Percentiles rank a stretch among this genome's conserved stretches.
These are phyloP conservation scores for Phylloporus sp. DNA, from an alignment of 768 basidiomycete species.

Conservation along the genomic window DNA sequence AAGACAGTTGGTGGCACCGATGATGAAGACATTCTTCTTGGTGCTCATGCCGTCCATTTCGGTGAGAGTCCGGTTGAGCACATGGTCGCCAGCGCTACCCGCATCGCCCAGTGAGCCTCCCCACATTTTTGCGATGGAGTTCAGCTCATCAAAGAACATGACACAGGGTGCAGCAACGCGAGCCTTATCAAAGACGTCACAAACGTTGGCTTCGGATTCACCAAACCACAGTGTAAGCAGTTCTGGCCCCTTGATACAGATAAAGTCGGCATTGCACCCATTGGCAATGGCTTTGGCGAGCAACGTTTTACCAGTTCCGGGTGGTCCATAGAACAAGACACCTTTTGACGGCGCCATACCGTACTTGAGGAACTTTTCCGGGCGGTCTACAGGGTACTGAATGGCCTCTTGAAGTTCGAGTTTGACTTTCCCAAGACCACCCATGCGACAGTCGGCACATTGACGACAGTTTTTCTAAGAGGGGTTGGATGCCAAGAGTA, in stretches of 20 bases:
- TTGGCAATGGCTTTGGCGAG: slow-evolving; percentile 94
- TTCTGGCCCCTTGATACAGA: slow-evolving; percentile 90
- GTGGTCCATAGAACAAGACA: slow-evolving; percentile 91
- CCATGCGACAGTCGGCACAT: slow-evolving; percentile 96
- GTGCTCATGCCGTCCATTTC: slow-evolving; percentile 86
- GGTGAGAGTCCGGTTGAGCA: slow-evolving; percentile 85
- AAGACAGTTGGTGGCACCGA: slow-evolving; percentile 97
- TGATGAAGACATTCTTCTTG: slow-evolving; percentile 81
- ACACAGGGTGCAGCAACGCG: slow-evolving; percentile 95
- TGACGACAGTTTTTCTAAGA: slow-evolving; percentile 99
- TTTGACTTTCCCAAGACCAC: slow-evolving; percentile 95
- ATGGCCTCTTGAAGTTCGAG: slow-evolving; percentile 99
- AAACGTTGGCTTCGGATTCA: slow-evolving; percentile 93
- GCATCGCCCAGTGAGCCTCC: slow-evolving; percentile 86
- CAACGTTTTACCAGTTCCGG: slow-evolving; percentile 94
- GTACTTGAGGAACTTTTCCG: slow-evolving; percentile 91
- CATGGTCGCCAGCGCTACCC: slow-evolving; percentile 77
- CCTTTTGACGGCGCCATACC: slow-evolving; percentile 98
- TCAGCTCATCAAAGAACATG: slow-evolving; percentile 99
- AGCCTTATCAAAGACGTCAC: slow-evolving; percentile 98
- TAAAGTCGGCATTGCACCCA: slow-evolving; percentile 97
- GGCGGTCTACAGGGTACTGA: slow-evolving; percentile 95
- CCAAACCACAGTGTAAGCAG: slow-evolving; percentile 98
- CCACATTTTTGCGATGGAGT: no score
- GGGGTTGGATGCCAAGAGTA: slow-evolving; percentile 96